Evolutionary conservation across 805 yeast species (phyloP), one percentile per base, ranked within the genome.

Genomic region (Metschnikowia lachancei): DNA sequence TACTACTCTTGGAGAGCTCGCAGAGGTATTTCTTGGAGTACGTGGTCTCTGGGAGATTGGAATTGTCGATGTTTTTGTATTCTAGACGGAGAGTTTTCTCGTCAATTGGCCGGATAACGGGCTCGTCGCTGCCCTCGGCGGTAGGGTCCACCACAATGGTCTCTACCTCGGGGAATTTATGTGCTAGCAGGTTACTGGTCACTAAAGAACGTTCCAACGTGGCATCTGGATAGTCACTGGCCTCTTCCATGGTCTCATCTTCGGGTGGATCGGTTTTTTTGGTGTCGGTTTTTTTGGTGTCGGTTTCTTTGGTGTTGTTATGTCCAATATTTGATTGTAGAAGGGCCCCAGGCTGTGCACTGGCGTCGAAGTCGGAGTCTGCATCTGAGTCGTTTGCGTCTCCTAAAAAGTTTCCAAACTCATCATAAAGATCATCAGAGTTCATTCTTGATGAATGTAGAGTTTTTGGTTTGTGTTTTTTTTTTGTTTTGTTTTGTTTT

Each of bases 381-480:
- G 74, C 74, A 53, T 74, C 82, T 1, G 80, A 74, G 53, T 67
- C 78, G 8, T 59, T 62, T 6, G 75, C 67, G 36, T 70, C 82
- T 12, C 83, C 85, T 17, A 85, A 72, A 31, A 75, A 72, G 59
- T 85, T 85, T 37, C 92, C 92, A 62, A 85, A 85, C 63, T 89
- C 96, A 64, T 89, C 97, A 64, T 84, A 88, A 22, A 81, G 60
- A 50, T 81, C 86, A 19, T 68, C 72, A 18, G 81, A 85, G 56
- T 80, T 86, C 81, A 78, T 80, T 8, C 11, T 9, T 26, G 28
- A n/a, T n/a, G n/a, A n/a, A n/a, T n/a, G n/a, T n/a, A n/a, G 28
- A 3, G 28, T 26, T 26, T 5, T 26, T 7, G 8, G 8, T 3
- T 3, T 6, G 11, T 26, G 28, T 26, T 26, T 26, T 12, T 26